Evolutionary conservation across 768 basidiomycete species (phyloP), one percentile per base, ranked within the genome.

Genomic region (Rhizopogon vulgaris): DNA sequence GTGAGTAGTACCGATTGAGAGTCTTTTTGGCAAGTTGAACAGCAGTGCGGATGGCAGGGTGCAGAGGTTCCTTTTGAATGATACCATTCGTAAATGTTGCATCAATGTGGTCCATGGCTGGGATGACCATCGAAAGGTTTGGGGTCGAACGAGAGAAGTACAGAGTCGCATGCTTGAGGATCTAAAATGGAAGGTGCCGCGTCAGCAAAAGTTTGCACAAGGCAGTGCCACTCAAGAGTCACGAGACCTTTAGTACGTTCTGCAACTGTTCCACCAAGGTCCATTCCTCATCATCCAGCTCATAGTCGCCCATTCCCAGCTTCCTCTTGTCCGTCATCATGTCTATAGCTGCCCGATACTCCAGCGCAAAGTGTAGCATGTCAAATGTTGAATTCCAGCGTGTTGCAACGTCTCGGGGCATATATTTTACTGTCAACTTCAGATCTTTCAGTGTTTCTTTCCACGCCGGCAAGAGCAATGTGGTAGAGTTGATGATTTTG

Each of bases 71-170:
- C 5, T 14, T 37, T 6, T 37, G 15, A 7, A 37, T 15, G 14
- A 37, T 37, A 15, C 36, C 8, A 2, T 34, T 58, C 6, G 58
- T 55, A 27, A 67, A 57, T 14, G 43, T 43, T 10, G 52, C n/a
- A 45, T 68, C 58, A 55, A 72, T 65, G 18, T 55, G 48, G 36
- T 73, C 68, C 67, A 71, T 69, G 0, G 67, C 67, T 0, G 64
- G 62, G 12, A 71, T 65, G 17, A 71, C 68, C 2, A 48, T 27
- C 4, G n/a, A n/a, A n/a, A n/a, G n/a, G n/a, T n/a, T n/a, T n/a
- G n/a, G n/a, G n/a, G n/a, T n/a, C n/a, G n/a, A n/a, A n/a, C n/a
- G n/a, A n/a, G n/a, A n/a, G n/a, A n/a, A n/a, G n/a, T n/a, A n/a
- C n/a, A n/a, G n/a, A n/a, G n/a, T n/a, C n/a, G n/a, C n/a, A n/a